Evolutionary conservation across 495 filamentous ascomycete genomes (phyloP).

Genomic region (Jackrogersella minutella): DNA sequence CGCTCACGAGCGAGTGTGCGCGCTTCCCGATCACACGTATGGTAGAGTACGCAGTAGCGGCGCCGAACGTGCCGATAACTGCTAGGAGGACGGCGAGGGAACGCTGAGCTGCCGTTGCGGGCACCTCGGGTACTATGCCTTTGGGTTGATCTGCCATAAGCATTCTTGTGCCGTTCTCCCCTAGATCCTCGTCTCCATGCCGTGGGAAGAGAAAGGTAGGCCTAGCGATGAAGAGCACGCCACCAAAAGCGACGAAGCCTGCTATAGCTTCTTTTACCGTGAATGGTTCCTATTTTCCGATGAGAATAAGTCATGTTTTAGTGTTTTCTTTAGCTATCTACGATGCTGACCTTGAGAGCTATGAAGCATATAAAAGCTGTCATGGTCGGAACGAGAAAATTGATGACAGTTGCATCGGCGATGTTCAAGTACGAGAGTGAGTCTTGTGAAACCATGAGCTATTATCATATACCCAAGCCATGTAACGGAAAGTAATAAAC

Average conservation of each 20-base stretch:
- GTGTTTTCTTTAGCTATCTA: slow-evolving; percentile 13
- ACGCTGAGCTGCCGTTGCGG: slow-evolving; percentile 68
- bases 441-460: slow-evolving; percentile 50
- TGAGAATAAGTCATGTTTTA: no score
- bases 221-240: slow-evolving; percentile 79
- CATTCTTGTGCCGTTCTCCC: slow-evolving; percentile 8
- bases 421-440: slow-evolving; percentile 81
- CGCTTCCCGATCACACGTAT: slow-evolving; percentile 81
- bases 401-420: slow-evolving; percentile 81
- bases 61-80: slow-evolving; percentile 74
- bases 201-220: slow-evolving; percentile 63
- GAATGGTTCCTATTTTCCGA: slow-evolving; percentile 71
- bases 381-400: slow-evolving; percentile 80
- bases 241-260: slow-evolving; percentile 71
- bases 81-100: slow-evolving; percentile 71
- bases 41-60: slow-evolving; percentile 73
- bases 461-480: background rate
- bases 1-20: slow-evolving; percentile 78
- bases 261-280: slow-evolving; percentile 73
- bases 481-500: background rate
- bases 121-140: slow-evolving; percentile 35
- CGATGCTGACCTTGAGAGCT: slow-evolving; percentile 49
- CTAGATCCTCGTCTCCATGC: background rate
- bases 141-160: slow-evolving; percentile 40
- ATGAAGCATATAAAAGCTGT: slow-evolving; percentile 76